A percentile compares a stretch with the other conserved stretches of the same genome.
These are phyloP conservation scores for Trichoderma pleuroti DNA, from an alignment of 2,329 filamentous ascomycete species.

Conservation along the genomic window DNA sequence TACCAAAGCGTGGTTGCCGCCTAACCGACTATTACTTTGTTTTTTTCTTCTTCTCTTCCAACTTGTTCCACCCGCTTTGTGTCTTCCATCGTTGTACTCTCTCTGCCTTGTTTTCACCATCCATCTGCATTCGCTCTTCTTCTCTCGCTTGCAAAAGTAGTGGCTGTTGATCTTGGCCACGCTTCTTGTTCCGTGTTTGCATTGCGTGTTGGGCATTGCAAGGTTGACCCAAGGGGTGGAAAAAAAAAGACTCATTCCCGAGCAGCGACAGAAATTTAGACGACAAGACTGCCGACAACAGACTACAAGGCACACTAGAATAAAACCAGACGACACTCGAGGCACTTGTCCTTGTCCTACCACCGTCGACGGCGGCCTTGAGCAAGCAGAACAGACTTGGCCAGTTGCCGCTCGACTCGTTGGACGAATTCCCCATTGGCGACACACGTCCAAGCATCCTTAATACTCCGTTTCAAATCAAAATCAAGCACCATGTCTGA, in stretches of 20 bases:
- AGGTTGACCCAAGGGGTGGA: neutral
- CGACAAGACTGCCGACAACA: neutral
- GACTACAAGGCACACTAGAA: neutral
- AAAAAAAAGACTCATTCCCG: slow-evolving; percentile 4
- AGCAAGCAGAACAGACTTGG: neutral
- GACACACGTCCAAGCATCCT: neutral
- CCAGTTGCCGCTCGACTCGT: neutral
- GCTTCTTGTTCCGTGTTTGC: neutral
- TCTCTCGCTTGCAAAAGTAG: neutral
- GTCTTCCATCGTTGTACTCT: neutral
- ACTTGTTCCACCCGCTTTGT: neutral
- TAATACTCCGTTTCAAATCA: neutral
- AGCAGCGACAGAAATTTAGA: neutral
- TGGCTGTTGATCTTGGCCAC: neutral
- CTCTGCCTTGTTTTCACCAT: neutral
- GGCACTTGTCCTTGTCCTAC: neutral
- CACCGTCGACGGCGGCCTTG: neutral
- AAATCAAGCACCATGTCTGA: slow-evolving; percentile 23
- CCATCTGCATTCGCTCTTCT: neutral
- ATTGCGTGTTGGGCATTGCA: neutral
- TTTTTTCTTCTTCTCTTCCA: neutral
- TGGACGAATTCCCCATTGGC: neutral
- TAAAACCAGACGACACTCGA: neutral
- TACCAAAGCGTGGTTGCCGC: neutral
- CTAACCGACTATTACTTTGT: neutral